These are phyloP conservation scores for Sporopachydermia cereana DNA, from an alignment of 1,139 yeast species.

Conservation along the genomic window DNA sequence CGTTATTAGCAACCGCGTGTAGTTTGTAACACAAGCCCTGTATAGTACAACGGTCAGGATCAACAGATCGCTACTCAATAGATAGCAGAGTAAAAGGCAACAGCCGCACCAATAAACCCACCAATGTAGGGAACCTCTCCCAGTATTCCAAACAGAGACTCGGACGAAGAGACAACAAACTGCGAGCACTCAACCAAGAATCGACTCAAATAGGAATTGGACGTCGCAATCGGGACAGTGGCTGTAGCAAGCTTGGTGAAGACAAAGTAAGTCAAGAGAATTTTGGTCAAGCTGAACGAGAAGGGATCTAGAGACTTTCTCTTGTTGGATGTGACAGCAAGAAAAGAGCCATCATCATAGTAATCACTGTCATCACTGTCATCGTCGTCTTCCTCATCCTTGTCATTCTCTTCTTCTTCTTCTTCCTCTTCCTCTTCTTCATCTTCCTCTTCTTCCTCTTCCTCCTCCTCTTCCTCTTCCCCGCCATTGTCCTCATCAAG, in stretches of 20 bases:
- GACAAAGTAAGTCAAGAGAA: slow-evolving; percentile 31
- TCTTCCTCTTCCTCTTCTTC: slow-evolving; percentile 7
- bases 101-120: slow-evolving; percentile 20
- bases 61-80: no score
- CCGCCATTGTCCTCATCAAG: slow-evolving; percentile 8
- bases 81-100: slow-evolving; percentile 25
- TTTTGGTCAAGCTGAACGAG: slow-evolving; percentile 40
- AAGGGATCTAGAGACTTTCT: slow-evolving; percentile 43
- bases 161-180: slow-evolving; percentile 10
- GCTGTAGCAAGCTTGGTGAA: slow-evolving; percentile 22
- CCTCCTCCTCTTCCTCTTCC: slow-evolving; percentile 7
- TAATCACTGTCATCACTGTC: slow-evolving; percentile 15
- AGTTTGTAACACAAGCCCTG: neutral
- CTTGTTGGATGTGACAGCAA: slow-evolving; percentile 41
- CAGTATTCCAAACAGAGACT: slow-evolving; percentile 18
- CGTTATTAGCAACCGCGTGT: no score
- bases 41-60: neutral
- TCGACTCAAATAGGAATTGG: slow-evolving; percentile 14
- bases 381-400: slow-evolving; percentile 16
- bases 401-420: slow-evolving; percentile 12
- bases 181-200: slow-evolving; percentile 8
- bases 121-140: slow-evolving; percentile 24
- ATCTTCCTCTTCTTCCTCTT: slow-evolving; percentile 12
- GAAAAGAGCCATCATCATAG: slow-evolving; percentile 10
- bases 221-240: slow-evolving; percentile 19